These are phyloP conservation scores for Mentha longifolia DNA, from an alignment of 257 asterid genomes.

Conservation along the genomic window DNA sequence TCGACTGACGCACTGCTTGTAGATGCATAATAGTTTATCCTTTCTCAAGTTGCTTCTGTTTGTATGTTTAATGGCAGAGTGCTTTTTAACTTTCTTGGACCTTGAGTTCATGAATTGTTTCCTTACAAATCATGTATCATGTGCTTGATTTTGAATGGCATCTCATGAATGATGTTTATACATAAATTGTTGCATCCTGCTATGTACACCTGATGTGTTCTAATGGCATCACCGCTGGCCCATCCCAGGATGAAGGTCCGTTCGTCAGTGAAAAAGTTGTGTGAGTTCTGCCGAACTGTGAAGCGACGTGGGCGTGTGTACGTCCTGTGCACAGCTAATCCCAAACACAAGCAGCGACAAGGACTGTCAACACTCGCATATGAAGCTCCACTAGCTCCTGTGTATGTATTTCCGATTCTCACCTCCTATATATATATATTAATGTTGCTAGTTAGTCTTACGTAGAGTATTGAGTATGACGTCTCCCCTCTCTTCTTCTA, in stretches of 20 bases:
- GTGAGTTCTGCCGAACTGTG: constrained; percentile 84
- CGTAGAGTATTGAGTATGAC: constrained; percentile 12
- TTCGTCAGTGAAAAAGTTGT: constrained; percentile 92
- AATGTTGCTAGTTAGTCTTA: not conserved
- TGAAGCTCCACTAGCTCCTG: constrained; percentile 57
- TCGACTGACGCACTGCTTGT: not conserved
- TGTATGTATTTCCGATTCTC: constrained; percentile 62
- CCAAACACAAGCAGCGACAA: constrained; percentile 97
- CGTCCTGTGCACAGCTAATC: constrained; percentile 82
- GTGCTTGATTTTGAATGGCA: not conserved
- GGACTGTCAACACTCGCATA: constrained; percentile 82
- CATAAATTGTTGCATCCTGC: not conserved
- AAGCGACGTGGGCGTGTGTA: constrained; percentile 94
- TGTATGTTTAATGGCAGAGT: not conserved
- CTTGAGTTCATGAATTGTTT: too few relatives aligned
- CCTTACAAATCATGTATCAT: not conserved
- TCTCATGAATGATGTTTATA: not conserved
- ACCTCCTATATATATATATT: not conserved
- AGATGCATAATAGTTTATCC: not conserved
- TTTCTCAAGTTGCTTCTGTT: not conserved
- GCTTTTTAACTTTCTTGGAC: not conserved
- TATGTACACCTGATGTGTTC: constrained; percentile 11
- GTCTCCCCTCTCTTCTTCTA: not conserved
- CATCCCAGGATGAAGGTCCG: constrained; percentile 88
- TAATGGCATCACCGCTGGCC: constrained; percentile 14